A percentile compares a stretch with the other conserved stretches of the same genome.
Conservation (phyloP, 495 filamentous ascomycete genomes). For the Tuber melanosporum region DNA sequence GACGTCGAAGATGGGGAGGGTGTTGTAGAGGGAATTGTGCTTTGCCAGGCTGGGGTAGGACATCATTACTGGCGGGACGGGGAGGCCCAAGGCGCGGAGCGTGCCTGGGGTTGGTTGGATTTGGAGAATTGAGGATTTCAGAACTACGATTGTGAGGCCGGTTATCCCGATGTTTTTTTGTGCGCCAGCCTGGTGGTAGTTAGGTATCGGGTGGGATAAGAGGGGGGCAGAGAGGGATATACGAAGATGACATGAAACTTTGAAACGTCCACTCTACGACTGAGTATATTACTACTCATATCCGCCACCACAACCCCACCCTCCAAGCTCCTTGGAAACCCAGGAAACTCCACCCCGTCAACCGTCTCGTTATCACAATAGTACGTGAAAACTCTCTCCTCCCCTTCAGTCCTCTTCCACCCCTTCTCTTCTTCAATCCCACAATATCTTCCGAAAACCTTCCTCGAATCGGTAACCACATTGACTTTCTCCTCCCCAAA, state of each 20-base stretch:
- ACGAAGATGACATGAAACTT: slow-evolving; percentile 71
- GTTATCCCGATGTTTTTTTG: slow-evolving; percentile 88
- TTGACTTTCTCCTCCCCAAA: slow-evolving; percentile 74
- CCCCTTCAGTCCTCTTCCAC: slow-evolving; percentile 68
- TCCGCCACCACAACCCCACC: slow-evolving; percentile 64
- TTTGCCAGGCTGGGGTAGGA: slow-evolving; percentile 75
- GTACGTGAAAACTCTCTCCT: slow-evolving; percentile 68
- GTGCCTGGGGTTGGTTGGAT: slow-evolving; percentile 52
- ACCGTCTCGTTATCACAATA: slow-evolving; percentile 93
- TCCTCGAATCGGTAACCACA: slow-evolving; percentile 64
- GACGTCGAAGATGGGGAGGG: slow-evolving; percentile 85
- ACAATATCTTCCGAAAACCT: slow-evolving; percentile 79
- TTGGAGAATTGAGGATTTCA: slow-evolving; percentile 66
- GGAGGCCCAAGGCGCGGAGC: slow-evolving; percentile 71
- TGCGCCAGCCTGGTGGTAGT: slow-evolving; percentile 52
- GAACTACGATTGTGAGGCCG: slow-evolving; percentile 74
- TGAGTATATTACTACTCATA: slow-evolving; percentile 75
- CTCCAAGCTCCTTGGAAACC: slow-evolving; percentile 60
- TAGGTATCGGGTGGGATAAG: neutral
- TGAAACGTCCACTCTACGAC: slow-evolving; percentile 57
- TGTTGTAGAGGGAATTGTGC: slow-evolving; percentile 91
- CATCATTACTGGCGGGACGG: slow-evolving; percentile 68
- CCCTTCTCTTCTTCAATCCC: slow-evolving; percentile 66
- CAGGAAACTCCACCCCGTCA: slow-evolving; percentile 88
- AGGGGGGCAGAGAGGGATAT: slow-evolving; percentile 38